Base-by-base conservation (phyloP, 148 eudicot genomes). In the Salicornia ramosissima region DNA sequence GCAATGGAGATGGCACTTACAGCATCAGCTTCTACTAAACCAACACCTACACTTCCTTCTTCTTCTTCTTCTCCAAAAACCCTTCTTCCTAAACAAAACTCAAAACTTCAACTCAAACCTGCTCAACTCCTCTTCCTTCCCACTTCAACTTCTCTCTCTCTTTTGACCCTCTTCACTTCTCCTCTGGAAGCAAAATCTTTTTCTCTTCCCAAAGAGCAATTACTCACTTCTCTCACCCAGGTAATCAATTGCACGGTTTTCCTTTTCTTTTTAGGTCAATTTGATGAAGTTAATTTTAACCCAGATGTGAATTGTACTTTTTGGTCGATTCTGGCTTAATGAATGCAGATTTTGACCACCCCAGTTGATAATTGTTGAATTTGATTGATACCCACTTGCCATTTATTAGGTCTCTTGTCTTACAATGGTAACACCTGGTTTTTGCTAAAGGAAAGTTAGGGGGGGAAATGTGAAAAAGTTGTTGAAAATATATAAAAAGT, bases 211-310 rank as follows among this genome's bases (percentile, higher is more conserved):
- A 94, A 94, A 65, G 98, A 94, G 10, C 81, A 94, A 61, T 78
- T 94, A 31, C 85, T 94, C 63, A 86, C 98, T 36, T 88, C 98
- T 47, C 88, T 94, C 58, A 84, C 88, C 70, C 95, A 94, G 79
- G 98, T 93, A 67, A 68, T 49, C 10, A 33, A 4, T 19, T 21
- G 2, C 2, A 0, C 49, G 15, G 26, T 14, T 2, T n/a, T 14
- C 14, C 24, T 2, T 12, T 42, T 30, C 31, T 11, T 50, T 24
- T 42, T 0, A 16, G 60, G 21, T 24, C 16, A n/a, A 2, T 72
- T 28, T 45, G 28, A 7, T 29, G 25, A 14, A 29, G 22, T 60
- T 60, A 34, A 31, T 12, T 25, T 14, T 7, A 18, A 6, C 6
- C 5, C 49, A 21, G 28, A 3, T 52, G 11, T 52, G 2, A 21